Evolutionary conservation across 2,329 filamentous ascomycete genomes (phyloP), one percentile per base, ranked within the genome.

Genomic region (Cladophialophora immunda): DNA sequence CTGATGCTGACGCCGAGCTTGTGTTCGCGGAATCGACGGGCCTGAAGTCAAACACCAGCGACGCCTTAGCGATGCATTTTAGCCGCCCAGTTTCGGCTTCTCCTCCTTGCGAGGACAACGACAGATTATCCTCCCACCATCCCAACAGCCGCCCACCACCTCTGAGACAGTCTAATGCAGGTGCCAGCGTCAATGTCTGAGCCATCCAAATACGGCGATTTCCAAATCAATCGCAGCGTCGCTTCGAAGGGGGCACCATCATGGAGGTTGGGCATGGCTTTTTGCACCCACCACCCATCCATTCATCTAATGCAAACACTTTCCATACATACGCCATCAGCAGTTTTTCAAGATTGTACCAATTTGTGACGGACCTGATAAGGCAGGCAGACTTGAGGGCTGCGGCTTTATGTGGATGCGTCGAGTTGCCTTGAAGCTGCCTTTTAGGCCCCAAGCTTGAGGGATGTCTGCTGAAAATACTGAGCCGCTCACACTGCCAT

Each of bases 161-260:
- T 53, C n/a, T 19, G 53, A 56, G 11, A 56, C 53, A 56, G n/a
- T 19, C 53, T 56, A 56, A 29, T 56, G 53, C 53, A 56, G 34
- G 27, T 22, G 2, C 29, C 25, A 30, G 13, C 17, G 15, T 41
- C 36, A 6, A 41, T 5, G 5, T 41, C 11, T 17, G 15, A 4
- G 36, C 13, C 13, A n/a, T 17, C 36, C 17, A 41, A 41, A n/a
- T n/a, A n/a, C n/a, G n/a, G n/a, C n/a, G n/a, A n/a, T n/a, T n/a
- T n/a, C n/a, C n/a, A n/a, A n/a, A n/a, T n/a, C n/a, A n/a, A n/a
- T n/a, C n/a, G n/a, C n/a, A n/a, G n/a, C n/a, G n/a, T n/a, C n/a
- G n/a, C n/a, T n/a, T n/a, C n/a, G n/a, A n/a, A n/a, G n/a, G n/a
- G n/a, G n/a, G n/a, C n/a, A n/a, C n/a, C n/a, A n/a, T n/a, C n/a